Conservation (phyloP, 768 basidiomycete species). For the Hirschioporus abietinus region DNA sequence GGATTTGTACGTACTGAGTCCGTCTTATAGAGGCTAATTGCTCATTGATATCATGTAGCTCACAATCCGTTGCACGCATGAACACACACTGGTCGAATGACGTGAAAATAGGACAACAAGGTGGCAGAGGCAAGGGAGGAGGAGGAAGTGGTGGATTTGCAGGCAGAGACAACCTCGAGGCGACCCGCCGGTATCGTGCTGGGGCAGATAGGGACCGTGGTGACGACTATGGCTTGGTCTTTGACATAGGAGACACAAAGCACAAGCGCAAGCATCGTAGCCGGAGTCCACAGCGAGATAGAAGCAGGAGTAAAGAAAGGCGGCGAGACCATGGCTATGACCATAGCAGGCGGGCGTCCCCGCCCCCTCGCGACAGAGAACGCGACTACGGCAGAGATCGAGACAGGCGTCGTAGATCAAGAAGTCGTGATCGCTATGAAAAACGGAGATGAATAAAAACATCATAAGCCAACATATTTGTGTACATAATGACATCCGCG, state of each 20-base stretch:
- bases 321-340: constrained; percentile 22
- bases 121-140: constrained; percentile 24
- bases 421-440: constrained; percentile 19
- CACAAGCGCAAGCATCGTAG: constrained; percentile 27
- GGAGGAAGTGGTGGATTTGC: constrained; percentile 46
- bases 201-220: constrained; percentile 27
- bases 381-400: constrained; percentile 14
- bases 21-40: constrained; percentile 2
- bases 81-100: constrained; percentile 83
- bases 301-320: constrained; percentile 47
- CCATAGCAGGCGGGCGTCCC: constrained; percentile 22
- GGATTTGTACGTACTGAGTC: constrained; percentile 70
- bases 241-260: constrained; percentile 56
- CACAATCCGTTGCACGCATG: constrained; percentile 89
- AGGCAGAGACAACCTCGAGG: constrained; percentile 71
- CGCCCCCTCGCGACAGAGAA: constrained; percentile 19
- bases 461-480: no score
- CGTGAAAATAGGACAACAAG: constrained; percentile 44
- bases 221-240: constrained; percentile 72
- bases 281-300: constrained; percentile 35
- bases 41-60: constrained; percentile 36
- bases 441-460: neutral
- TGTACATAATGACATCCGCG: no score
- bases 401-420: constrained; percentile 21
- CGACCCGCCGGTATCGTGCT: constrained; percentile 62